A percentile compares a stretch with the other conserved stretches of the same genome.
Conservation (phyloP, 176 grass and related monocot species). For the Alopecurus myosuroides region DNA sequence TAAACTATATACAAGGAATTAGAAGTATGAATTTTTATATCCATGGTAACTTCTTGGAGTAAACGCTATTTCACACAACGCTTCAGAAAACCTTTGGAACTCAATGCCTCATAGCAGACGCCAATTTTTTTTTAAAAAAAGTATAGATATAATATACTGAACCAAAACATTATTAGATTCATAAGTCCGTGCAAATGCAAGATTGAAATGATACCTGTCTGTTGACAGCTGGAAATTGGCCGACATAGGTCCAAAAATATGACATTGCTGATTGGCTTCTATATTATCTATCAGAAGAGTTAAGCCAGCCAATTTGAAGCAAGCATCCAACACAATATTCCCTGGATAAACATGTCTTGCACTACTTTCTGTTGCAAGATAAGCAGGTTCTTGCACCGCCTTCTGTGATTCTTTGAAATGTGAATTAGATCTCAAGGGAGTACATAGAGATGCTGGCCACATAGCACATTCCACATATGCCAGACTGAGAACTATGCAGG, state of each 20-base stretch:
- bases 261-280: conserved; percentile 47
- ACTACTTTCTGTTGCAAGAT: conserved; percentile 14
- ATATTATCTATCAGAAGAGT: conserved; percentile 52
- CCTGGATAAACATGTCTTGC: conserved; percentile 39
- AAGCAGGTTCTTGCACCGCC: conserved; percentile 12
- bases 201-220: conserved; percentile 53
- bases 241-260: conserved; percentile 63
- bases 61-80: not conserved
- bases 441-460: conserved; percentile 45
- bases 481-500: conserved; percentile 43
- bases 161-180: conserved; percentile 1
- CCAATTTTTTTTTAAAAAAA: too few species aligned
- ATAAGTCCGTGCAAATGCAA: conserved; percentile 16
- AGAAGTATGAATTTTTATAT: not conserved
- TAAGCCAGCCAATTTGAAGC: conserved; percentile 47
- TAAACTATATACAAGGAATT: not conserved
- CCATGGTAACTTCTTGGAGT: not conserved
- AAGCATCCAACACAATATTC: conserved; percentile 39
- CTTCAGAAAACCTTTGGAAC: conserved; percentile 7
- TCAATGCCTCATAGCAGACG: not conserved
- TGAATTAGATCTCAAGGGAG: conserved; percentile 33
- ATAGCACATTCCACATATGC: conserved; percentile 49
- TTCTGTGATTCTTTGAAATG: conserved; percentile 29
- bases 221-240: conserved; percentile 50
- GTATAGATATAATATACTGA: conserved; percentile 1